phyloP scores from a whole-genome alignment of 768 basidiomycete species.

The Cystobasidium tubakii region DNA sequence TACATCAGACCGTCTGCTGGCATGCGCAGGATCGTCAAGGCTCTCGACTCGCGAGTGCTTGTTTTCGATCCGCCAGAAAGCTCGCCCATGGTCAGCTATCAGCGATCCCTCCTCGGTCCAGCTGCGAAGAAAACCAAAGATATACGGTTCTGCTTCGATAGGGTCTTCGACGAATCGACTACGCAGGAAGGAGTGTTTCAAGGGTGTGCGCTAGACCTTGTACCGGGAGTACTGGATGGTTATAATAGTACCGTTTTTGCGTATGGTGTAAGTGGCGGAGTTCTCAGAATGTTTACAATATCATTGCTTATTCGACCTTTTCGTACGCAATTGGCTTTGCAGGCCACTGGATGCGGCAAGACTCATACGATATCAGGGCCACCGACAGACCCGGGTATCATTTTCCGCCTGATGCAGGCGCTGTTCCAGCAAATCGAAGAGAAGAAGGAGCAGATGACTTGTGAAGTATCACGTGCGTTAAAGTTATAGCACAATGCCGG shows the following conservation, averaged over 20 bases:
- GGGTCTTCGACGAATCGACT: constrained; percentile 74
- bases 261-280: constrained; percentile 69
- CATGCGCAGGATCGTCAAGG: constrained; percentile 27
- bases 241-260: constrained; percentile 98
- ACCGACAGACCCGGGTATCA: constrained; percentile 78
- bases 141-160: constrained; percentile 93
- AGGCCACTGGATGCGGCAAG: constrained; percentile 99
- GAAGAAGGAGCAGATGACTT: constrained; percentile 72
- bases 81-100: constrained; percentile 71
- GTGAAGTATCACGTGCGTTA: constrained; percentile 60
- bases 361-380: constrained; percentile 98
- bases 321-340: constrained; percentile 19
- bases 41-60: constrained; percentile 35
- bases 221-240: constrained; percentile 79
- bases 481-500: neutral
- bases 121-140: constrained; percentile 87
- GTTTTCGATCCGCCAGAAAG: constrained; percentile 87
- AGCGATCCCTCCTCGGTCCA: constrained; percentile 75
- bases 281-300: neutral
- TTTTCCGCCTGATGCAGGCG: constrained; percentile 94
- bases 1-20: neutral
- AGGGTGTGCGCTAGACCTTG: constrained; percentile 73
- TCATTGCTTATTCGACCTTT: neutral
- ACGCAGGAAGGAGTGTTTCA: constrained; percentile 82
- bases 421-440: constrained; percentile 89